Conservation (phyloP, 345 rosid genomes). For the Orychophragmus violaceus region DNA sequence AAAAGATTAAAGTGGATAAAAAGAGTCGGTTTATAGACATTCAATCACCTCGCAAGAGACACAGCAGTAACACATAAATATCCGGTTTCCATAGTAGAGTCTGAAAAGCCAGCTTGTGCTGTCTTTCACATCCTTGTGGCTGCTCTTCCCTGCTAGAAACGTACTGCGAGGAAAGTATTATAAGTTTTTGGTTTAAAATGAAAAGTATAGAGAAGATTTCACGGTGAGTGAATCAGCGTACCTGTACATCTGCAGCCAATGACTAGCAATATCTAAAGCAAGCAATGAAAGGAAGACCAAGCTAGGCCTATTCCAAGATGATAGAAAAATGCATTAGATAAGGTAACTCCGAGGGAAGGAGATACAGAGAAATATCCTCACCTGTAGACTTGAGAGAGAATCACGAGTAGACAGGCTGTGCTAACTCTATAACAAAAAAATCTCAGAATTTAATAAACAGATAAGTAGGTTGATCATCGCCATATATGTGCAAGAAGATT, state of each 20-base stretch:
- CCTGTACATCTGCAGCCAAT: conserved; percentile 99
- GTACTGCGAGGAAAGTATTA: conserved; percentile 52
- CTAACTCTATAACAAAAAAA: conserved; percentile 59
- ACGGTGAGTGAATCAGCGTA: conserved; percentile 11
- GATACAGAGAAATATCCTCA: conserved; percentile 6
- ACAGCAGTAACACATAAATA: conserved; percentile 94
- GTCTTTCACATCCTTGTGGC: conserved; percentile 97
- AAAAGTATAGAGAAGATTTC: neutral
- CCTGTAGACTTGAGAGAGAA: conserved; percentile 91
- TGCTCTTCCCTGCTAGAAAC: conserved; percentile 79
- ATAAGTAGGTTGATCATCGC: neutral
- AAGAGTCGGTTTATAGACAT: neutral
- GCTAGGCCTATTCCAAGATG: too few relatives aligned
- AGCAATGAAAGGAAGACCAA: conserved; percentile 81
- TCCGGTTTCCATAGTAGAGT: conserved; percentile 91
- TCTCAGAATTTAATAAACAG: neutral
- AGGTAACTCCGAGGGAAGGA: too few relatives aligned
- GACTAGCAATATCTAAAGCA: conserved; percentile 92
- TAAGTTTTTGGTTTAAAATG: neutral
- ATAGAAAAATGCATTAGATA: too few relatives aligned
- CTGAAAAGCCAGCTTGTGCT: conserved; percentile 92
- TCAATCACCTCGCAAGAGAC: conserved; percentile 84
- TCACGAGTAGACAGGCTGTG: conserved; percentile 91
- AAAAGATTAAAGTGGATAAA: conserved; percentile 7
- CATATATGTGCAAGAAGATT: conserved; percentile 4